Percentiles rank a stretch among this genome's conserved stretches.
phyloP scores from a whole-genome alignment of 352 stramenopile genomes.

The Globisporangium irregulare region DNA sequence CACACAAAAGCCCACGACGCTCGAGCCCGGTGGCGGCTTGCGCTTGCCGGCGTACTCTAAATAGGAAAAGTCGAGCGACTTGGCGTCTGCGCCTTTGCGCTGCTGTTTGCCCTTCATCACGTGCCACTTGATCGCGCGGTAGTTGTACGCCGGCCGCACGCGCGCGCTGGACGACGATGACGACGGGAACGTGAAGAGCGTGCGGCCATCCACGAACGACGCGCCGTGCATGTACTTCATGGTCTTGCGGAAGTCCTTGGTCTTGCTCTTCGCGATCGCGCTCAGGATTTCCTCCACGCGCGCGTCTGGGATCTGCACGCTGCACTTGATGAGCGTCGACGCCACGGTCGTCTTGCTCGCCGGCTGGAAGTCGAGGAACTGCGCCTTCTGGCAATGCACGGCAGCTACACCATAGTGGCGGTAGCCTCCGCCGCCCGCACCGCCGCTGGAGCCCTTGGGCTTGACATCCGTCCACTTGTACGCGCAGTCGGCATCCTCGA shows the following conservation, averaged over 20 bases:
- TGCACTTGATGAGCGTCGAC: constrained; percentile 66
- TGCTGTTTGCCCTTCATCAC: constrained; percentile 25
- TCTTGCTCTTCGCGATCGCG: constrained; percentile 54
- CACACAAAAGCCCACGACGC: constrained; percentile 72
- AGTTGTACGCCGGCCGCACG: constrained; percentile 43
- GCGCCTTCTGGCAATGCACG: constrained; percentile 40
- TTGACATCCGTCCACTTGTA: constrained; percentile 53
- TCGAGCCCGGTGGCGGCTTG: constrained; percentile 24
- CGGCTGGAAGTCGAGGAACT: constrained; percentile 70
- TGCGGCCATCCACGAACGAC: constrained; percentile 28
- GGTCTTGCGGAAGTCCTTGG: constrained; percentile 55
- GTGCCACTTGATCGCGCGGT: constrained; percentile 66
- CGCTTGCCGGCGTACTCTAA: constrained; percentile 68
- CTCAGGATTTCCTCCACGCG: constrained; percentile 54
- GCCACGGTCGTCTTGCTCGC: constrained; percentile 49
- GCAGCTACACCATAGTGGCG: background rate
- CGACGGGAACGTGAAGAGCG: constrained; percentile 61
- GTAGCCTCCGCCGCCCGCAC: constrained; percentile 6
- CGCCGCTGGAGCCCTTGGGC: constrained; percentile 4
- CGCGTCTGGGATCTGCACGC: constrained; percentile 45
- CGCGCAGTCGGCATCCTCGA: constrained; percentile 68
- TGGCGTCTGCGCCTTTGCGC: constrained; percentile 3
- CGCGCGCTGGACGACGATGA: constrained; percentile 19
- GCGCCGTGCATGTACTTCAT: constrained; percentile 57
- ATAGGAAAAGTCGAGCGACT: constrained; percentile 59